Percentiles rank a stretch among this genome's conserved stretches.
These are phyloP conservation scores for Isabelozyma pseudorhagii DNA, from an alignment of 805 yeast genomes.

Conservation along the genomic window DNA sequence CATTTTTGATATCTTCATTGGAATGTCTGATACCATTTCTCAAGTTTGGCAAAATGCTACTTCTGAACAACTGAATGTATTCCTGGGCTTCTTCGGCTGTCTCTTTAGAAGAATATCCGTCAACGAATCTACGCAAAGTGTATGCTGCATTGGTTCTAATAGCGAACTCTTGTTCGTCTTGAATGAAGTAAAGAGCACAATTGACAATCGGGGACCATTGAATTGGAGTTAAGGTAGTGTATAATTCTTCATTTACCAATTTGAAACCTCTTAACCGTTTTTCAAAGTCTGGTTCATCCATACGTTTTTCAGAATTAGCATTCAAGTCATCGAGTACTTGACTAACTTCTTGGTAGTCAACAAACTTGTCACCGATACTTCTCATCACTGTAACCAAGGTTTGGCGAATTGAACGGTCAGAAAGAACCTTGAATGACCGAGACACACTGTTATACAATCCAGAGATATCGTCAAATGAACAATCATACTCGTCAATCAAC, in stretches of 20 bases:
- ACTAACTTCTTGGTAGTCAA: conserved; percentile 42
- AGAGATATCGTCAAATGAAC: conserved; percentile 49
- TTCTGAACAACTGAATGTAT: conserved; percentile 44
- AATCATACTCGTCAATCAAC: conserved; percentile 51
- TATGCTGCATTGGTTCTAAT: conserved; percentile 74
- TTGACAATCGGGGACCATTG: conserved; percentile 83
- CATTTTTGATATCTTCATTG: conserved; percentile 63
- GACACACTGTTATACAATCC: conserved; percentile 51
- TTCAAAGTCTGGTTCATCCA: conserved; percentile 79
- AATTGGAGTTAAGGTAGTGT: conserved; percentile 35
- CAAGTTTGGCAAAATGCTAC: conserved; percentile 60
- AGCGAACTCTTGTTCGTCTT: conserved; percentile 76
- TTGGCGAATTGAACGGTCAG: conserved; percentile 60
- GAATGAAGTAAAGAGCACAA: conserved; percentile 65
- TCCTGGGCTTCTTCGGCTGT: conserved; percentile 19
- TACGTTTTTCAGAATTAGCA: conserved; percentile 56
- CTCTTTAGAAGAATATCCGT: conserved; percentile 38
- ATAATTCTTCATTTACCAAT: conserved; percentile 55
- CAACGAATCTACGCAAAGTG: conserved; percentile 62
- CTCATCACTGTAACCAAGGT: conserved; percentile 58
- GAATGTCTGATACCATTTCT: conserved; percentile 61
- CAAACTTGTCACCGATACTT: conserved; percentile 55
- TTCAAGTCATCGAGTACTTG: conserved; percentile 63
- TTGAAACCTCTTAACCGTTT: conserved; percentile 67
- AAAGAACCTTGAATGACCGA: conserved; percentile 54